A percentile compares a stretch with the other conserved stretches of the same genome.
Conservation (phyloP, 2,329 filamentous ascomycete species). For the Dactylellina cionopaga region DNA sequence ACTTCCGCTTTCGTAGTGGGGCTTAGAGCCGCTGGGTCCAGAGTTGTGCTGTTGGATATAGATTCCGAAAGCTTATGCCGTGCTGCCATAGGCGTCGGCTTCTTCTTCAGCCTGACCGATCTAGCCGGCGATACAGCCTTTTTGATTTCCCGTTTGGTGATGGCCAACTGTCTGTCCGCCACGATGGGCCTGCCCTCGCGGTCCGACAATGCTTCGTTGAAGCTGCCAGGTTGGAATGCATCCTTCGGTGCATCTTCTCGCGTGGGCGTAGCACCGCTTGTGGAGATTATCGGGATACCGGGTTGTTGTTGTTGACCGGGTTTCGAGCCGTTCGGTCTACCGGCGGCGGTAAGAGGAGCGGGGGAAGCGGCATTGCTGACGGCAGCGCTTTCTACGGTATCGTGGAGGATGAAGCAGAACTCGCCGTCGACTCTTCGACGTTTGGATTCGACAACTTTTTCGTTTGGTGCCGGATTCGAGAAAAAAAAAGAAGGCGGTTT, state of each 20-base stretch:
- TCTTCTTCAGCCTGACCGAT: conserved; percentile 50
- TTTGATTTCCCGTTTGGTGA: conserved; percentile 40
- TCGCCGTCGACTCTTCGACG: conserved; percentile 49
- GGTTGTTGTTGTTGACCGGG: not conserved
- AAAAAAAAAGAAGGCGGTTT: not conserved
- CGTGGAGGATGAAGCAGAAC: conserved; percentile 50
- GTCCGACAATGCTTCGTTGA: conserved; percentile 37
- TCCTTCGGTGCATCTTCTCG: conserved; percentile 11
- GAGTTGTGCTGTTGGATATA: conserved; percentile 16
- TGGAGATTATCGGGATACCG: conserved; percentile 25
- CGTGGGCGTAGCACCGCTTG: not conserved
- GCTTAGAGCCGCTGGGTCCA: conserved; percentile 29
- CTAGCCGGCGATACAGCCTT: conserved; percentile 47
- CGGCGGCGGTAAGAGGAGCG: conserved; percentile 3
- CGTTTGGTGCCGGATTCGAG: not conserved
- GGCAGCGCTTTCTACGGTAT: conserved; percentile 33
- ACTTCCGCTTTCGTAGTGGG: conserved; percentile 46
- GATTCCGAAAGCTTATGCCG: conserved; percentile 41
- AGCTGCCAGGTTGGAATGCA: conserved; percentile 13
- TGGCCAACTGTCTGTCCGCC: conserved; percentile 36
- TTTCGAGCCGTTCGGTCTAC: conserved; percentile 15
- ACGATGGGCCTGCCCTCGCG: conserved; percentile 45
- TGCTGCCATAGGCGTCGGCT: conserved; percentile 22
- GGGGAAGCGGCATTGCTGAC: conserved; percentile 6
- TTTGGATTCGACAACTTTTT: conserved; percentile 49